phyloP scores from a whole-genome alignment of 441 rosid species.

The Euphorbia corollata region DNA sequence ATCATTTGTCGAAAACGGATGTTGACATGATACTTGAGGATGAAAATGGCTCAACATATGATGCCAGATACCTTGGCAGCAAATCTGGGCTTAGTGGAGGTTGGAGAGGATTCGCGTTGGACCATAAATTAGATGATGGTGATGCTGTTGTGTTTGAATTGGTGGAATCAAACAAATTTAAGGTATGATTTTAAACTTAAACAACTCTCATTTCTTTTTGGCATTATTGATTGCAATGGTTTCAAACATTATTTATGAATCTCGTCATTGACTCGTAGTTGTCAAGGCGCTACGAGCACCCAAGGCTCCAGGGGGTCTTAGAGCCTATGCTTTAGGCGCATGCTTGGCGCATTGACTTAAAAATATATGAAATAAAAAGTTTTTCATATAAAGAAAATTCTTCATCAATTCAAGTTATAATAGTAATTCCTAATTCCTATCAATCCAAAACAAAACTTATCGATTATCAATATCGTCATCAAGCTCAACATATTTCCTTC shows the following conservation, averaged over 20 bases:
- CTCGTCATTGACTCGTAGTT: no score
- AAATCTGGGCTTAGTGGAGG: constrained; percentile 55
- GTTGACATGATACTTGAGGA: constrained; percentile 36
- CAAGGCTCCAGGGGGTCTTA: no score
- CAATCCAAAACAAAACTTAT: no score
- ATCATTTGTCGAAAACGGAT: constrained; percentile 36
- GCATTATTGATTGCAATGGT: not conserved
- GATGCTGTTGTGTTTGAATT: constrained; percentile 53
- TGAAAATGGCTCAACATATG: constrained; percentile 34
- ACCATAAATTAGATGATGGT: constrained; percentile 52
- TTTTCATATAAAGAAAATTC: no score
- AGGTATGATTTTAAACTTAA: constrained; percentile 25
- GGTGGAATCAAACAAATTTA: constrained; percentile 38
- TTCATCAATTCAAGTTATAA: no score
- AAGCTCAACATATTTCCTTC: no score
- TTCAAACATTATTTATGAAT: not conserved
- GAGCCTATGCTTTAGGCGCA: no score
- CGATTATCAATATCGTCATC: no score
- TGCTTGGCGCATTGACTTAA: no score
- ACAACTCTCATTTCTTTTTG: not conserved
- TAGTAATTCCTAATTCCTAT: no score
- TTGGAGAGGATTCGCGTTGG: constrained; percentile 55
- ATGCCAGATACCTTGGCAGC: constrained; percentile 35
- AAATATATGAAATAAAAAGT: no score
- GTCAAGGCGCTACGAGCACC: no score